Percentiles rank a stretch among this genome's conserved stretches.
phyloP scores from a whole-genome alignment of 1,139 yeast genomes.

The Insectozyma bohioensis region DNA sequence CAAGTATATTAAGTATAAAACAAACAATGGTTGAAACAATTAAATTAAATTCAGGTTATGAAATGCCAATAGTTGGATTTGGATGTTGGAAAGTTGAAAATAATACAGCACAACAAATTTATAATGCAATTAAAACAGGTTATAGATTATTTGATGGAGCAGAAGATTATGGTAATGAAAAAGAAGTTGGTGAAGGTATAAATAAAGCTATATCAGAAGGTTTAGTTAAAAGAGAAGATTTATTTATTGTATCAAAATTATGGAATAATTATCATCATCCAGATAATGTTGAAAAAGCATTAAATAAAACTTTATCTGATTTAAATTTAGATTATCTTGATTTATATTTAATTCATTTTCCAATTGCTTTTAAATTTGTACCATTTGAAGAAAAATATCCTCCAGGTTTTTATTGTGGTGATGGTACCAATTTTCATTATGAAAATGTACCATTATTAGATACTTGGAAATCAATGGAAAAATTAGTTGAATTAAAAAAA shows the following conservation, averaged over 20 bases:
- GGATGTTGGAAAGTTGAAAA: constrained; percentile 70
- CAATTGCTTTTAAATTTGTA: constrained; percentile 70
- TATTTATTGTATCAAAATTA: constrained; percentile 74
- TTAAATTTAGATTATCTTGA: constrained; percentile 69
- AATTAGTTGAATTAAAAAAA: constrained; percentile 55
- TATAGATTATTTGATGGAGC: constrained; percentile 80
- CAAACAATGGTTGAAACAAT: constrained; percentile 18
- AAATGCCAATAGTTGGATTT: constrained; percentile 64
- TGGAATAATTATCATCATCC: constrained; percentile 81
- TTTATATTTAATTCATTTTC: constrained; percentile 78
- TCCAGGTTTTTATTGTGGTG: constrained; percentile 69
- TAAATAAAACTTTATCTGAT: constrained; percentile 63
- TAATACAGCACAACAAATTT: constrained; percentile 54
- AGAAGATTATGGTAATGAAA: constrained; percentile 74
- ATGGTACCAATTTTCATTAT: constrained; percentile 52
- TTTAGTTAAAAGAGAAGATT: constrained; percentile 66
- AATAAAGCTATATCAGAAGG: constrained; percentile 65
- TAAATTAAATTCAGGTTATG: constrained; percentile 57
- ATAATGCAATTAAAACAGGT: constrained; percentile 68
- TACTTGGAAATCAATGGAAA: constrained; percentile 81
- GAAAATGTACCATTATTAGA: constrained; percentile 72
- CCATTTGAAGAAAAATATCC: constrained; percentile 77
- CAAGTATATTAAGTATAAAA: too few species aligned
- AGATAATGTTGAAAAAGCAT: constrained; percentile 54
- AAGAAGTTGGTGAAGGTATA: constrained; percentile 71